Base-by-base conservation (phyloP, 2,329 filamentous ascomycete species). In the Cyphellophora attinorum region DNA sequence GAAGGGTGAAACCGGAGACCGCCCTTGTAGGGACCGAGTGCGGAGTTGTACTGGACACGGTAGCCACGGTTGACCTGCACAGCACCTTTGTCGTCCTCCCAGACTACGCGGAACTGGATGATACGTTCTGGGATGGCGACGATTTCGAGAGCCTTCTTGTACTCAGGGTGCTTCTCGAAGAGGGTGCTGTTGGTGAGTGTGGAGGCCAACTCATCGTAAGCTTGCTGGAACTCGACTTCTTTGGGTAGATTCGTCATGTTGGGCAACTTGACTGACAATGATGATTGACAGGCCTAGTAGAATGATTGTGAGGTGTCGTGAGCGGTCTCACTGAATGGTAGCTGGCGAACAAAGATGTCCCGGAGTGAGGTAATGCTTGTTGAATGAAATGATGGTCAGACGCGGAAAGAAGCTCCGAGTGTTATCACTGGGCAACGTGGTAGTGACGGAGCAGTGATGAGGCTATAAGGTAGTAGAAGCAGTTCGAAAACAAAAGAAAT, bases 141-240 rank as follows among this genome's bases (percentile, higher is more conserved):
- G 51, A 98, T 79, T 57, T 82, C 72, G 51, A 96, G 81, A 40
- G 89, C 91, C 52, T 79, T 93, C 64, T 78, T 80, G 78, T 91
- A 95, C 65, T 95, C 86, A 51, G 89, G 91, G 68, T 93, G 78
- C 70, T 93, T 81, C 62, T 88, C 60, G 73, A 96, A 96, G 49
- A 98, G 81, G 45, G 79, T 78, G 64, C 82, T 91, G 72, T 88
- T 79, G 69, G 96, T 86, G 58, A 98, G 85, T 44, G 88, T 94
- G 57, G 82, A 91, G 62, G 74, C 84, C 51, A 98, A 84, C 76
- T 98, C 89, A 63, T 86, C 85, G 77, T 93, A 93, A 57, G 89
- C 89, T 76, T 96, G 89, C 78, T 95, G 79, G 70, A 96, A 96
- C 72, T 98, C 89, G 57, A 91, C 89, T 76, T 96, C 89, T 46